Evolutionary conservation across 345 rosid species (phyloP).

Genomic region (Eucalyptus curtisii): DNA sequence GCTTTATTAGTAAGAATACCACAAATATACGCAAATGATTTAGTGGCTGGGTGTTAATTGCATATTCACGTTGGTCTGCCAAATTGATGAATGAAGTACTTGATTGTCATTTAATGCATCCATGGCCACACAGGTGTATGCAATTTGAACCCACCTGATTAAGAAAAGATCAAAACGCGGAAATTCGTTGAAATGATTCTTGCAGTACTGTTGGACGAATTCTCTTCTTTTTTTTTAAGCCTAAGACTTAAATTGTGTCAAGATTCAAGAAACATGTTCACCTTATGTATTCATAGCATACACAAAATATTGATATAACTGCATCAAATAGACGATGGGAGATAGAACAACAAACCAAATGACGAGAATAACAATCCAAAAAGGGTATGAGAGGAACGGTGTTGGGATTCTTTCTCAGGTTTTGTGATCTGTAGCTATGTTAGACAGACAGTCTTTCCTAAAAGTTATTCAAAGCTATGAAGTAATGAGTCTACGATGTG

Average conservation of each 20-base stretch:
- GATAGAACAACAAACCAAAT: neutral
- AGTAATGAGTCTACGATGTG: neutral
- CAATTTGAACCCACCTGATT: neutral
- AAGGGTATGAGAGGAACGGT: neutral
- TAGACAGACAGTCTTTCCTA: neutral
- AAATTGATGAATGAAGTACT: neutral
- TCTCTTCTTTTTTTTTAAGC: neutral
- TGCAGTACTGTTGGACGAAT: neutral
- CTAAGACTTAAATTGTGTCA: neutral
- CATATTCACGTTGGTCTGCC: neutral
- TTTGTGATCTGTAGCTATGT: neutral
- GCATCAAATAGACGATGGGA: neutral
- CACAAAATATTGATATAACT: neutral
- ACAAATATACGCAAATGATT: neutral
- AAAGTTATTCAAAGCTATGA: neutral
- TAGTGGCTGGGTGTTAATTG: neutral
- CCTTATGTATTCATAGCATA: neutral
- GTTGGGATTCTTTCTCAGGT: neutral
- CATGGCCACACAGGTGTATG: neutral
- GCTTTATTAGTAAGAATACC: neutral
- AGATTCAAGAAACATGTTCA: neutral
- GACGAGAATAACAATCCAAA: neutral
- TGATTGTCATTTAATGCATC: neutral
- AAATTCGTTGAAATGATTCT: neutral
- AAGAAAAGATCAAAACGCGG: neutral